Conservation (phyloP, 768 basidiomycete genomes). For the Kwoniella dendrophila region DNA sequence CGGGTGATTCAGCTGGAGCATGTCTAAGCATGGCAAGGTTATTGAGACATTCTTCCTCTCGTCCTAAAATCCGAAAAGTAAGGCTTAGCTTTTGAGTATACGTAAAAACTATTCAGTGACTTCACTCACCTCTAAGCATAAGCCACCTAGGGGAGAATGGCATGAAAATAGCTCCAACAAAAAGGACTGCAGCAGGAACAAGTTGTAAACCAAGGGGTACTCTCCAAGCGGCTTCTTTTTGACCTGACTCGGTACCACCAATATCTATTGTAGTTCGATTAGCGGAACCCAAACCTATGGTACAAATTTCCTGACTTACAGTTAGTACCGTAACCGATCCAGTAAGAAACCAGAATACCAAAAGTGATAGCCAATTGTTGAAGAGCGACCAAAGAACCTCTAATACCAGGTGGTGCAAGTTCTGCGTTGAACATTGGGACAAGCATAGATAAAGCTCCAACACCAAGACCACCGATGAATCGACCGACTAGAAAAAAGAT, state of each 20-base stretch:
- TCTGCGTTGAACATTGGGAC: constrained; percentile 73
- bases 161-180: constrained; percentile 72
- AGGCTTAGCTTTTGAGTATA: background rate
- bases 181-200: constrained; percentile 71
- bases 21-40: constrained; percentile 67
- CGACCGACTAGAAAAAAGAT: constrained; percentile 58
- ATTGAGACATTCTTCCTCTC: constrained; percentile 71
- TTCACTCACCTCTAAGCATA: constrained; percentile 61
- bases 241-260: constrained; percentile 58
- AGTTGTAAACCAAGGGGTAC: constrained; percentile 74
- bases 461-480: constrained; percentile 77
- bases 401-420: constrained; percentile 71
- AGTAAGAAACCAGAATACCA: constrained; percentile 57
- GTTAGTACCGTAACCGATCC: constrained; percentile 64
- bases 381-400: constrained; percentile 76
- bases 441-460: constrained; percentile 79
- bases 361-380: constrained; percentile 77
- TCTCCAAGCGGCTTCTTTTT: constrained; percentile 73
- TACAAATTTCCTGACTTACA: constrained; percentile 51
- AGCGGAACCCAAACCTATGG: background rate
- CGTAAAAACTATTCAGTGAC: background rate
- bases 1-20: constrained; percentile 64
- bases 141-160: constrained; percentile 76
- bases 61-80: constrained; percentile 56
- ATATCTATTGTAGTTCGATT: constrained; percentile 33